Conservation (phyloP, 345 rosid genomes). For the Hevea brasiliensis region DNA sequence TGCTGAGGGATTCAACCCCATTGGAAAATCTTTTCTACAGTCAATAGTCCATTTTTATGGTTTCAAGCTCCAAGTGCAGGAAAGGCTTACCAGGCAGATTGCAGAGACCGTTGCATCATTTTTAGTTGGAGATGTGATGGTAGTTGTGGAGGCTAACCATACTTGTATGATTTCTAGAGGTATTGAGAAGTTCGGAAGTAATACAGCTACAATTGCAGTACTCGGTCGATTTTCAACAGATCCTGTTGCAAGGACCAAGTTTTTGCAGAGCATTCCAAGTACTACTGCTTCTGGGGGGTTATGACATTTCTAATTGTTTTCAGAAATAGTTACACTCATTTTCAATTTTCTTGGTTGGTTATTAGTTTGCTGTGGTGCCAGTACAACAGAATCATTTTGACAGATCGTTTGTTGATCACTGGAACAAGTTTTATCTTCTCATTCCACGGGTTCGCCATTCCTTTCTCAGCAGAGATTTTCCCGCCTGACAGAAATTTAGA, state of each 20-base stretch:
- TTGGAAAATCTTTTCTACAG: constrained; percentile 55
- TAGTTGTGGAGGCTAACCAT: constrained; percentile 86
- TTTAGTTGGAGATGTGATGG: constrained; percentile 82
- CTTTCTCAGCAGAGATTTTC: neutral
- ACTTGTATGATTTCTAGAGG: constrained; percentile 96
- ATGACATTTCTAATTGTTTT: neutral
- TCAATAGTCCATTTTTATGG: constrained; percentile 84
- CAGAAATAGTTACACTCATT: neutral
- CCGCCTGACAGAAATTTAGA: neutral
- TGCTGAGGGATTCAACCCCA: constrained; percentile 46
- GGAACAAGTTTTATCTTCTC: neutral
- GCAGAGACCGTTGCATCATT: constrained; percentile 71
- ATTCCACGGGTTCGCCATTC: too few species aligned
- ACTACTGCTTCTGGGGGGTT: constrained; percentile 24
- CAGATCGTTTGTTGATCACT: constrained; percentile 1
- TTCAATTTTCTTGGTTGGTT: neutral
- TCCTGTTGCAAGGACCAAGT: constrained; percentile 46
- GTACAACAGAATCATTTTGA: neutral
- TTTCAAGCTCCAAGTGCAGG: constrained; percentile 98
- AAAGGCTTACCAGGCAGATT: constrained; percentile 85
- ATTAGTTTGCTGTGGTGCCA: constrained; percentile 2
- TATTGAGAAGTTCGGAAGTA: constrained; percentile 89
- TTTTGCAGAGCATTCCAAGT: constrained; percentile 59
- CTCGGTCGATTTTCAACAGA: constrained; percentile 78
- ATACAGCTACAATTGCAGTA: constrained; percentile 74